Conservation (phyloP, 371 early-diverging fungal genomes). For the Blastocladiella emersonii region DNA sequence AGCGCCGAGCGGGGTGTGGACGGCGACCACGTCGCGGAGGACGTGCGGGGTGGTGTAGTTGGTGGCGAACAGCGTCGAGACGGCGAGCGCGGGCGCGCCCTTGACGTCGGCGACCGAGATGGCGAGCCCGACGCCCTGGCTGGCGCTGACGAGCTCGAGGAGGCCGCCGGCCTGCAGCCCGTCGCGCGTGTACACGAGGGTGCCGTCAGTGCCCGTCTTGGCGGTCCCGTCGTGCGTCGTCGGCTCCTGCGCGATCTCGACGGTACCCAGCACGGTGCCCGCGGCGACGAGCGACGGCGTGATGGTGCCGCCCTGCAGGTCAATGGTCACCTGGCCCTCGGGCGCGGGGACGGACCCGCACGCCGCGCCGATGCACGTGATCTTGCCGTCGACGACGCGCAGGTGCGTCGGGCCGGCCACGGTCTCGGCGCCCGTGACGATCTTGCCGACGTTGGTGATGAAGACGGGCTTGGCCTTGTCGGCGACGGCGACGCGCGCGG, state of each 20-base stretch:
- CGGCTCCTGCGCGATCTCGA: constrained; percentile 40
- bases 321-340: constrained; percentile 27
- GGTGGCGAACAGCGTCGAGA: constrained; percentile 41
- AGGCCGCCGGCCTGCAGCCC: constrained; percentile 41
- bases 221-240: constrained; percentile 37
- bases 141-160: constrained; percentile 42
- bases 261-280: constrained; percentile 35
- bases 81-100: constrained; percentile 23
- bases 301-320: constrained; percentile 28
- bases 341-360: constrained; percentile 20
- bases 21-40: not conserved
- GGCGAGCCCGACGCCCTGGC: constrained; percentile 40
- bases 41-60: not conserved
- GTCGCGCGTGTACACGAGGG: constrained; percentile 28
- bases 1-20: constrained; percentile 14
- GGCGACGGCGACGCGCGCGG: constrained; percentile 20
- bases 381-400: constrained; percentile 28
- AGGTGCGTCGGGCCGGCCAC: constrained; percentile 13
- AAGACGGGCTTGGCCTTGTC: constrained; percentile 18
- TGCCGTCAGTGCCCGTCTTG: constrained; percentile 2
- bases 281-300: constrained; percentile 36
- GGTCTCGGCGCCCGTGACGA: constrained; percentile 15
- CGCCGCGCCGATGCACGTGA: constrained; percentile 34
- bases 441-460: constrained; percentile 26
- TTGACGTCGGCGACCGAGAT: constrained; percentile 31